Percentiles rank a stretch among this genome's conserved stretches.
Evolutionary conservation across 164 flowering plant genomes (phyloP).

Genomic region (Nelumbo lutea): DNA sequence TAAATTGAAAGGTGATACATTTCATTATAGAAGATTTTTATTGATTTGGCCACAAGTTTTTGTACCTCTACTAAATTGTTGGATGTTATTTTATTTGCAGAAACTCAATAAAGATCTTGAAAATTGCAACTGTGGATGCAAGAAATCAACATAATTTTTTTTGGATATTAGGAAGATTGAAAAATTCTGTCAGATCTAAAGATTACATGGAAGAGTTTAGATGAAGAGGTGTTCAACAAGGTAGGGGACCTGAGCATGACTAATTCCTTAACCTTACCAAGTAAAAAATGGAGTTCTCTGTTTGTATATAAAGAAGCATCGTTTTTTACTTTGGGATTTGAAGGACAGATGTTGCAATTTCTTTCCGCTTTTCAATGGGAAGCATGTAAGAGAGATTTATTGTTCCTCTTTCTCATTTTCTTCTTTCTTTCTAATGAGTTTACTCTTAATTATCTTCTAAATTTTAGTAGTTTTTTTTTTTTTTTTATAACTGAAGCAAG

Average conservation of each 20-base stretch:
- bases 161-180: background rate
- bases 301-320: background rate
- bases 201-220: background rate
- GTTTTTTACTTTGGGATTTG: background rate
- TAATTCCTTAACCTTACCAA: background rate
- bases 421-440: no score
- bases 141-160: constrained; percentile 10
- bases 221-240: constrained; percentile 2
- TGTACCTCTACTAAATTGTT: background rate
- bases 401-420: no score
- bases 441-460: no score
- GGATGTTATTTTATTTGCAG: constrained; percentile 20
- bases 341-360: no score
- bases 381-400: background rate
- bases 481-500: no score
- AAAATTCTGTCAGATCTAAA: background rate
- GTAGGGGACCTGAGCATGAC: background rate
- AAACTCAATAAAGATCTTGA: constrained; percentile 52
- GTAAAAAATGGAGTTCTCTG: background rate
- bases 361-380: background rate
- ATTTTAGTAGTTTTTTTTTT: no score
- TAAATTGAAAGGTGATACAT: no score
- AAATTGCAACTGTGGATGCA: constrained; percentile 59
- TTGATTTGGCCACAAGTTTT: background rate
- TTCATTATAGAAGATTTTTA: background rate